Base-by-base conservation (phyloP, 202 grass and related monocot species). In the Digitaria exilis region DNA sequence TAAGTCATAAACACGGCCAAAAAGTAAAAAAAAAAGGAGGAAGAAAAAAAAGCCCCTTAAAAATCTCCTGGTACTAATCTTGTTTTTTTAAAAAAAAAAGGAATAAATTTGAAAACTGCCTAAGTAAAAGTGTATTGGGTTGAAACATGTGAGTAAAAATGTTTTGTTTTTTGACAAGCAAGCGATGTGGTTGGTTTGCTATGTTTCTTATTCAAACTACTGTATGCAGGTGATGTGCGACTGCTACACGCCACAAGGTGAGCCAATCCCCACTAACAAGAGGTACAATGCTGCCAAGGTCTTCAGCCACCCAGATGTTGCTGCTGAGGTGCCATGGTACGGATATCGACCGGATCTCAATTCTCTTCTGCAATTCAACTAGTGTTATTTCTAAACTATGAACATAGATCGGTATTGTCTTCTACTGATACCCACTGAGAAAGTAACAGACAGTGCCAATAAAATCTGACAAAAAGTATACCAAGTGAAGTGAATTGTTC, bases 231-330 rank as follows among this genome's bases (percentile, higher is more conserved):
- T 97, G 58, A 97, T 97, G 88, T 97, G 95, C 49, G 92, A 97
- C 88, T 97, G 95, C 77, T 94, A 94, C 69, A 97, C 95, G 41
- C 95, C 95, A 31, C 90, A 93, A 86, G 95, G 92, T 3, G 88
- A 60, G 61, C 82, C 95, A 57, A 91, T 97, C 57, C 90, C 90
- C 21, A 94, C 86, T 21, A 97, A 97, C 92, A 97, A 97, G 82
- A 91, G 95, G 80, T 11, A 72, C 88, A 89, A 89, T 69, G 92
- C 95, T 30, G 95, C 95, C 66, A 93, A 86, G 77, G 84, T 94
- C 62, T 97, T 97, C 70, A 89, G 84, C 92, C 73, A 86, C 78
- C 88, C 95, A 21, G 76, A 75, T 7, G 95, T 97, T 60, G 75
- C 44, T 46, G 81, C 82, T 74, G 95, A 94, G 81, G 92, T 88